Evolutionary conservation across 345 rosid genomes (phyloP), one percentile per base, ranked within the genome.

Genomic region (Nasturtium officinale): DNA sequence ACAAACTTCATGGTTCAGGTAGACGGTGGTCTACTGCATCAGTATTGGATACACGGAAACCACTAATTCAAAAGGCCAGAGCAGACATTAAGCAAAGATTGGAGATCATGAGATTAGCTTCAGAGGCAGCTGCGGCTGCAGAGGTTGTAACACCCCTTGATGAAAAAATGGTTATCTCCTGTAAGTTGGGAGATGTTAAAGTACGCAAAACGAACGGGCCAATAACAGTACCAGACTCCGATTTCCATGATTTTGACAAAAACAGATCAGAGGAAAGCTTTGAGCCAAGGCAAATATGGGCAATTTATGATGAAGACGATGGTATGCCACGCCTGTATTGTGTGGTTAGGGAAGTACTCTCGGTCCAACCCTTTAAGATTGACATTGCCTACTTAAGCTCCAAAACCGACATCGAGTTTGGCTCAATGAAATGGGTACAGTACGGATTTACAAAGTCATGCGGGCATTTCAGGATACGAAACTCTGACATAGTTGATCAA

Each of bases 321-420:
- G 97, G 97, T 38, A 95, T 95, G 99, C 97, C 99, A 60, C 96
- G 99, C 42, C 78, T 95, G 59, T 95, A 95, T 60, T 90, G 99
- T 68, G 80, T 95, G 65, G 81, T 91, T 61, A 87, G 89, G 59
- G 84, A 95, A 82, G 87, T 95, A 71, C 78, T 90, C 84, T 95
- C 97, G 2, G 67, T 83, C 40, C 80, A 86, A 16, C 99, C 97
- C 63, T 95, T 95, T 76, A 87, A 91, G 84, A 85, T 95, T 76
- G 96, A 76, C 75, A 85, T 95, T 73, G 79, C 88, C 65, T 91
- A 91, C 86, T 83, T 95, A 79, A 88, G 87, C 82, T 90, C 99
- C n/a, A 95, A 89, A 83, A 86, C 98, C 1, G 96, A 95, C 76
- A 77, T 79, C 12, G 96, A 95, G 79, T 95, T 91, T 40, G 97